Base-by-base conservation (phyloP, 495 filamentous ascomycete species). In the Aspergillus biplanus region DNA sequence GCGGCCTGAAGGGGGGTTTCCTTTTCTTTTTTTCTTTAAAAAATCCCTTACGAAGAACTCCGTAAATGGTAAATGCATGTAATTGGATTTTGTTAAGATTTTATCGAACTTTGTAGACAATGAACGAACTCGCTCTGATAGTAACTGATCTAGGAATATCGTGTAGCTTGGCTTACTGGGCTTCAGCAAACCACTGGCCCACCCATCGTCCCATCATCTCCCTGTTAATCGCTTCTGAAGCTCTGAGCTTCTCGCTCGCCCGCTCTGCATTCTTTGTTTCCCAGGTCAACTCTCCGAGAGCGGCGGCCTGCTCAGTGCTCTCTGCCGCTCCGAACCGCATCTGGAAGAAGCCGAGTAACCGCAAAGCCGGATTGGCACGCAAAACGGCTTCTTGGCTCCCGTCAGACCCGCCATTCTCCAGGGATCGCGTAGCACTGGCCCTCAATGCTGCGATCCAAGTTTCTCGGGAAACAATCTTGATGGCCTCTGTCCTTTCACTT, bases 191-290 rank as follows among this genome's bases (percentile, higher is more conserved):
- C 48, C 58, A 60, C 49, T 55, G 46, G 13, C 59, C 12, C 35
- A 55, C 27, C 50, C 50, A 61, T 13, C 58, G 15, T 15, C 46
- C 33, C 16, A 60, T 54, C 52, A 61, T 48, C 31, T 46, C 59
- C 32, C 32, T 46, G 13, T 50, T 27, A 50, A 59, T 52, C 44
- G 8, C 44, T 16, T 35, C 47, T 7, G 32, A 8, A 11, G 4
- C 47, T 21, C 44, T 49, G 15, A 59, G 33, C 33, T 16, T 35
- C 16, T 6, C 16, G 33, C 44, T 50, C 5, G 31, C 46, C 15
- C 32, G 46, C 32, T 50, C 57, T 21, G 46, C 57, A 8, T 59
- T 34, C 4, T 34, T 27, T 31, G 56, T 58, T 16, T 58, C 42
- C 39, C 39, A 58, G 4, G 21, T 16, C 7, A 58, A 31, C 7